Evolutionary conservation across 2,329 filamentous ascomycete genomes (phyloP).

Genomic region (Aspergillus terreus): DNA sequence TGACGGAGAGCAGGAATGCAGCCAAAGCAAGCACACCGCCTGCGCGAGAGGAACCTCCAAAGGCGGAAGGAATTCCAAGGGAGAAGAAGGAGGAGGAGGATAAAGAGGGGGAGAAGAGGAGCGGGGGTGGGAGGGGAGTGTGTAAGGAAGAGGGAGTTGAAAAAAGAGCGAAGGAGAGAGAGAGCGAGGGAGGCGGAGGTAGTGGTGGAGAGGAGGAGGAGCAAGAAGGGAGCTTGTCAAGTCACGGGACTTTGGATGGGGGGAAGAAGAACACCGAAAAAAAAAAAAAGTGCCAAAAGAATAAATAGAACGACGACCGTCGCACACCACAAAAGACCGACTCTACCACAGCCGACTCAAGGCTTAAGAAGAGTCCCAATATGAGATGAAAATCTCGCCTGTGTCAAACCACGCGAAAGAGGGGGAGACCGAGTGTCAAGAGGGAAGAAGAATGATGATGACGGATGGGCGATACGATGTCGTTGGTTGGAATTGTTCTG

Average conservation of each 20-base stretch:
- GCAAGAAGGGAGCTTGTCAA: neutral
- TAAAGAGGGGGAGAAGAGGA: constrained; percentile 9
- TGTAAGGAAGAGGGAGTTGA: constrained; percentile 4
- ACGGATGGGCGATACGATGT: too few relatives aligned
- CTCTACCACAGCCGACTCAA: too few relatives aligned
- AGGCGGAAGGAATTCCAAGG: constrained; percentile 13
- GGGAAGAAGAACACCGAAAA: neutral
- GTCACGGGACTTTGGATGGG: constrained; percentile 2
- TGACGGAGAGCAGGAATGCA: constrained; percentile 24
- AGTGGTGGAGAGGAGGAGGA: neutral
- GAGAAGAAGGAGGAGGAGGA: constrained; percentile 3
- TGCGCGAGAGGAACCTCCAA: constrained; percentile 20
- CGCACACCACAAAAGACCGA: too few relatives aligned
- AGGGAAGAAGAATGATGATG: too few relatives aligned
- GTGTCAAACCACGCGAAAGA: too few relatives aligned
- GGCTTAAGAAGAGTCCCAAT: too few relatives aligned
- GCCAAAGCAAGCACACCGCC: constrained; percentile 40
- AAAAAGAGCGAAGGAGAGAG: constrained; percentile 7
- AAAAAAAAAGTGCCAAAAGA: neutral
- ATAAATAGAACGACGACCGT: too few relatives aligned
- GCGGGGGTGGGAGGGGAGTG: neutral
- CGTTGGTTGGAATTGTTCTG: too few relatives aligned
- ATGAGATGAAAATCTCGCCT: too few relatives aligned
- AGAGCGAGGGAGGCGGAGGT: constrained; percentile 7
- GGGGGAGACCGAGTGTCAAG: too few relatives aligned